phyloP scores from a whole-genome alignment of 2,329 filamentous ascomycete genomes.

The Colletotrichum liriopes region DNA sequence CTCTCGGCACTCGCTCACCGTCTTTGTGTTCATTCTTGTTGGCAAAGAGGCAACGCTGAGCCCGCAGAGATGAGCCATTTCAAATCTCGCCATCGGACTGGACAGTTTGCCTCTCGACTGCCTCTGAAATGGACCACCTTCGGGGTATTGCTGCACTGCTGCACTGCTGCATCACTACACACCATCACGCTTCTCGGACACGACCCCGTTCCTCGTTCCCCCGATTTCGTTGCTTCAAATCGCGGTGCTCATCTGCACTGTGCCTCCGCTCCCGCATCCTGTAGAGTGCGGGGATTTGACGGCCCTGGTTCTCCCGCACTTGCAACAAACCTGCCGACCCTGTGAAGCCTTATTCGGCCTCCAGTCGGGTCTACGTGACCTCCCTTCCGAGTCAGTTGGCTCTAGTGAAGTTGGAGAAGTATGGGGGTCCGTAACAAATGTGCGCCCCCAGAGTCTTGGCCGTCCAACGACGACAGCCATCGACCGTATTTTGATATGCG shows the following conservation, averaged over 20 bases:
- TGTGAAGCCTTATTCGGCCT: constrained; percentile 33
- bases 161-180: constrained; percentile 28
- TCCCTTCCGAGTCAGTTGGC: constrained; percentile 33
- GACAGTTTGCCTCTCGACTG: constrained; percentile 18
- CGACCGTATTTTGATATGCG: constrained; percentile 27
- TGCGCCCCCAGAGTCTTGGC: constrained; percentile 32
- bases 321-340: constrained; percentile 20
- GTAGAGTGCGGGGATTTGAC: constrained; percentile 42
- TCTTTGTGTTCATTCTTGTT: constrained; percentile 28
- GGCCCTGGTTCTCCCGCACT: constrained; percentile 42
- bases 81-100: constrained; percentile 29
- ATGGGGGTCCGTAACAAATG: constrained; percentile 19
- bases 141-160: constrained; percentile 24
- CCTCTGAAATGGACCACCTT: constrained; percentile 10
- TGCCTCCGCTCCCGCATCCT: constrained; percentile 42
- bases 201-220: constrained; percentile 28
- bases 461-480: constrained; percentile 4
- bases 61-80: constrained; percentile 37
- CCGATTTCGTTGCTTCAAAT: constrained; percentile 33
- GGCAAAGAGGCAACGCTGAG: constrained; percentile 29
- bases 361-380: constrained; percentile 30
- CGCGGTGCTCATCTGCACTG: constrained; percentile 26
- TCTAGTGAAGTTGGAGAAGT: constrained; percentile 36
- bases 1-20: constrained; percentile 42
- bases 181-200: constrained; percentile 28